Conservation (phyloP, 192 early-diverging fungal genomes). For the Coemansia sp. region DNA sequence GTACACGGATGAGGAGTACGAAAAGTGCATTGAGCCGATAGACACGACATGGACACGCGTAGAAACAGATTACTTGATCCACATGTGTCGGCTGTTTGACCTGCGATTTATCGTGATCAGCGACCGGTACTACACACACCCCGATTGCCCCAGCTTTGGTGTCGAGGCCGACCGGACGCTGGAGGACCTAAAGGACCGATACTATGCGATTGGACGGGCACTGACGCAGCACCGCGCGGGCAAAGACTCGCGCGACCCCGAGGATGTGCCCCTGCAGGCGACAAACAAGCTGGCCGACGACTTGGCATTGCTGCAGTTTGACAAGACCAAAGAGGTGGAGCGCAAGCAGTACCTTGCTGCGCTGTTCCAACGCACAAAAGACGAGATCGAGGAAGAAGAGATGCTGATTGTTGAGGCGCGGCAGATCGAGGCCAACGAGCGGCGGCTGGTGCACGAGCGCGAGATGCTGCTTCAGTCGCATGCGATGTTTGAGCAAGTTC, state of each 20-base stretch:
- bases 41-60: conserved; percentile 76
- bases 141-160: conserved; percentile 20
- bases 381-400: conserved; percentile 86
- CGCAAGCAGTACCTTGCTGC: conserved; percentile 77
- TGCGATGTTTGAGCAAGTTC: conserved; percentile 44
- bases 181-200: conserved; percentile 86
- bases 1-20: conserved; percentile 86
- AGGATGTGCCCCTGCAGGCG: conserved; percentile 49
- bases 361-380: conserved; percentile 70
- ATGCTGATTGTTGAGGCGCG: conserved; percentile 73
- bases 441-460: conserved; percentile 72
- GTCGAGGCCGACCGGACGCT: conserved; percentile 18
- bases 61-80: conserved; percentile 84
- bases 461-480: conserved; percentile 70
- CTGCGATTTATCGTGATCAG: conserved; percentile 80
- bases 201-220: conserved; percentile 67
- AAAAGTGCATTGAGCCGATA: conserved; percentile 61
- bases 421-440: conserved; percentile 79
- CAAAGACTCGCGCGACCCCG: conserved; percentile 32
- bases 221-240: conserved; percentile 62
- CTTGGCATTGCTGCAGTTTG: conserved; percentile 50
- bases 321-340: conserved; percentile 69
- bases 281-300: conserved; percentile 53
- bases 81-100: conserved; percentile 72
- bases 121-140: conserved; percentile 70